A percentile compares a stretch with the other conserved stretches of the same genome.
phyloP scores from a whole-genome alignment of 208 protist genomes.

The Sergeia podlipaevii region DNA sequence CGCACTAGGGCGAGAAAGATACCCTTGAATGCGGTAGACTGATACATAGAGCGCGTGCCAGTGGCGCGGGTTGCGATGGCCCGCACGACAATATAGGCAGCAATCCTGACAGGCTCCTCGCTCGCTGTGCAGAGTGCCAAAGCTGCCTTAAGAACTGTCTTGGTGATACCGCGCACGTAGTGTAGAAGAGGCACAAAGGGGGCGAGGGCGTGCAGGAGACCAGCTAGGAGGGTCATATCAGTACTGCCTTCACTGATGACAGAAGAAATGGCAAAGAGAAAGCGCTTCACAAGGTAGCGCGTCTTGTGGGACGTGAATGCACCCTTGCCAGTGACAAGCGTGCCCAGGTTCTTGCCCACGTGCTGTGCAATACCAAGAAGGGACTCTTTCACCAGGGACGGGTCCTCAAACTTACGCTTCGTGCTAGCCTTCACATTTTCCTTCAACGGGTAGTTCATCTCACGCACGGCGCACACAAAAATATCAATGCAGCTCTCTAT shows the following conservation, averaged over 20 bases:
- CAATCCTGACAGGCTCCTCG: slow-evolving; percentile 81
- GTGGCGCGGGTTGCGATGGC: slow-evolving; percentile 83
- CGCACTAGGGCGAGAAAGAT: slow-evolving; percentile 92
- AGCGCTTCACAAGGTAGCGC: slow-evolving; percentile 68
- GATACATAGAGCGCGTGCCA: slow-evolving; percentile 88
- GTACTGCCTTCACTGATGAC: slow-evolving; percentile 57
- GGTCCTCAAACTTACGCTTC: slow-evolving; percentile 85
- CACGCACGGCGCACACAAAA: slow-evolving; percentile 75
- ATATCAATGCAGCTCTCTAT: slow-evolving; percentile 63
- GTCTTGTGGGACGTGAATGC: slow-evolving; percentile 75
- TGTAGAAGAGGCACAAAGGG: slow-evolving; percentile 88
- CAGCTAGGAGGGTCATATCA: slow-evolving; percentile 54
- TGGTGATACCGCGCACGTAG: slow-evolving; percentile 83
- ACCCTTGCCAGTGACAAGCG: slow-evolving; percentile 79
- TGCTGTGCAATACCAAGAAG: slow-evolving; percentile 65
- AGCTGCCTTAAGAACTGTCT: slow-evolving; percentile 62
- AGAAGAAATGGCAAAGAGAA: slow-evolving; percentile 60
- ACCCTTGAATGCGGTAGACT: slow-evolving; percentile 89
- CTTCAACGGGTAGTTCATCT: slow-evolving; percentile 71
- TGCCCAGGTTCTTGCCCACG: slow-evolving; percentile 52
- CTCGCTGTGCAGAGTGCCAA: slow-evolving; percentile 62
- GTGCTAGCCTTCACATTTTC: slow-evolving; percentile 61
- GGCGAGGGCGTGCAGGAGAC: slow-evolving; percentile 69
- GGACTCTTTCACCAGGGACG: slow-evolving; percentile 83
- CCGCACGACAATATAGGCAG: slow-evolving; percentile 86